phyloP scores from a whole-genome alignment of 163 green algal genomes.

The Scenedesmus sp. region DNA sequence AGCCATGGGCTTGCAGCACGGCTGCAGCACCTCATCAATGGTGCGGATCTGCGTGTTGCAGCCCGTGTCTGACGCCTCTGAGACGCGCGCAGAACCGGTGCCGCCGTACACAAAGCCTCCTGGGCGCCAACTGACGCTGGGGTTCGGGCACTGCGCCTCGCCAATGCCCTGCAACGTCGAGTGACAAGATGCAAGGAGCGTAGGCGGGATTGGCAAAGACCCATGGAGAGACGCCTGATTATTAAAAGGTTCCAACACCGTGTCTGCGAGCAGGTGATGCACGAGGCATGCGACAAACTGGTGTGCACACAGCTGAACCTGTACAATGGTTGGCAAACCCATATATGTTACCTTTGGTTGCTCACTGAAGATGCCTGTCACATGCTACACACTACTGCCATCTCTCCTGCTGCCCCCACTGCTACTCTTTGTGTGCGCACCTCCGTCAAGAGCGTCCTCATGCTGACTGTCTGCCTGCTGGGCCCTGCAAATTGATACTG shows the following conservation, averaged over 20 bases:
- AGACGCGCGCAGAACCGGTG: background rate
- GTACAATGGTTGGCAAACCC: too few species aligned
- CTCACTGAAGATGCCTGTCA: too few species aligned
- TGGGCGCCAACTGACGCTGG: constrained; percentile 42
- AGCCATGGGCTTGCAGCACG: constrained; percentile 53
- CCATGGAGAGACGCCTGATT: too few species aligned
- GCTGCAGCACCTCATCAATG: constrained; percentile 54
- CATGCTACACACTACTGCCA: background rate
- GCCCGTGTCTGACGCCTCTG: background rate
- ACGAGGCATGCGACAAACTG: too few species aligned
- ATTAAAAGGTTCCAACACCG: too few species aligned
- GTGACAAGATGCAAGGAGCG: too few species aligned
- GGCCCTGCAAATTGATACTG: constrained; percentile 37
- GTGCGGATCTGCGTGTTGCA: constrained; percentile 45
- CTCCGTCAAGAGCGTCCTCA: constrained; percentile 52
- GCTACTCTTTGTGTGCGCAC: background rate
- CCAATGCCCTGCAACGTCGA: constrained; percentile 32
- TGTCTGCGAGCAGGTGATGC: too few species aligned
- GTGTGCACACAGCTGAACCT: too few species aligned
- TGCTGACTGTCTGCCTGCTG: constrained; percentile 32
- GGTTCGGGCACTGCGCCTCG: constrained; percentile 33
- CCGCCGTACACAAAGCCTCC: constrained; percentile 56
- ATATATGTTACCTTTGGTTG: too few species aligned
- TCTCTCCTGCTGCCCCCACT: background rate
- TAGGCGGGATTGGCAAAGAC: too few species aligned